Base-by-base conservation (phyloP, 2,329 filamentous ascomycete genomes). In the Xylogone sp. region DNA sequence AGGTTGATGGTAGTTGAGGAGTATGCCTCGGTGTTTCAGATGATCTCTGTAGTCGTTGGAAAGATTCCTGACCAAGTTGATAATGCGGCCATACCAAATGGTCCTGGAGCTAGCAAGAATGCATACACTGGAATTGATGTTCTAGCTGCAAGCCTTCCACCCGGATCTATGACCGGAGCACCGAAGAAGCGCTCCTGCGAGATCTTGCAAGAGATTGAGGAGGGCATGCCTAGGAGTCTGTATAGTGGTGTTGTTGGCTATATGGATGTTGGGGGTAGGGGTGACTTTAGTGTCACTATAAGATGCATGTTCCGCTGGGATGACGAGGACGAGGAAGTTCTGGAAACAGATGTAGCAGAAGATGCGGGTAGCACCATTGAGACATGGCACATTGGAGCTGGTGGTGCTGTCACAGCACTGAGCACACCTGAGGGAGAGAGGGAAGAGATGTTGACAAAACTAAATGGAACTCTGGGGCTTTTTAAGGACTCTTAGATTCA, bases 121-220 rank as follows among this genome's bases (percentile, higher is more conserved):
- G n/a, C n/a, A 16, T 74, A 79, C 53, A 82, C 83, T 0, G 89
- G 88, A 1, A 74, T 94, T 31, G 86, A 93, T 53, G 86, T 93
- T 3, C 79, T 97, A 0, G 82, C 87, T 0, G 79, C 84, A 6
- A 88, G 85, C 45, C 76, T 97, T 1, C 93, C 94, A 0, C 91
- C 94, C 0, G 93, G 94, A 0, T 93, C 88, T 62, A 97, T 97
- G 94, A 97, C 93, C 2, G 94, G 94, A 6, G 93, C 93, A 1
- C 94, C 93, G 0, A 97, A 97, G 75, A 92, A 93, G 70, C 81
- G 93, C 45, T 93, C 88, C 57, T 97, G 93, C 67, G 86, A 96
- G 73, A 79, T 97, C 45, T 74, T 97, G 19, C 76, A 78, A 53
- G 71, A 76, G 3, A 77, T 96, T 42, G 92, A 96, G 69, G 71